These are phyloP conservation scores for Pythium myriotylum DNA, from an alignment of 352 stramenopile genomes.

Conservation along the genomic window DNA sequence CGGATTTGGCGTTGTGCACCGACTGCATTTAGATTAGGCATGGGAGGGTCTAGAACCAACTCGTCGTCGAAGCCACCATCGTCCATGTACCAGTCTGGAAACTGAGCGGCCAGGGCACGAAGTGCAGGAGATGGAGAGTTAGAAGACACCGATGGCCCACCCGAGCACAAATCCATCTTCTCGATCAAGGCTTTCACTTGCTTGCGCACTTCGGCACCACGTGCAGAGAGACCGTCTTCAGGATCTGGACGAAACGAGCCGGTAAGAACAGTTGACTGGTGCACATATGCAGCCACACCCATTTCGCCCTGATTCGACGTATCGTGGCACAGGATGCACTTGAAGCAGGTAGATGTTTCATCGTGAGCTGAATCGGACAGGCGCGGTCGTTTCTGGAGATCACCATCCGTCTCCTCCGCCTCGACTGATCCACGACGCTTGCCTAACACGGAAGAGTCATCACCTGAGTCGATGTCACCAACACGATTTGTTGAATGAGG, in stretches of 20 bases:
- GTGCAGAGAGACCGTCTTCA: constrained; percentile 53
- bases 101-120: constrained; percentile 55
- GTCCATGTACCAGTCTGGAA: constrained; percentile 78
- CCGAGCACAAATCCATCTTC: constrained; percentile 86
- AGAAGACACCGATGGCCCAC: constrained; percentile 40
- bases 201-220: constrained; percentile 56
- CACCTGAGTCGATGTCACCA: neutral
- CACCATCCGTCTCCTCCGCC: constrained; percentile 31
- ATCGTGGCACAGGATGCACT: constrained; percentile 88
- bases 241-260: constrained; percentile 73
- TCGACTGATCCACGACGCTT: constrained; percentile 57
- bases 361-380: constrained; percentile 34
- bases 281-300: constrained; percentile 82
- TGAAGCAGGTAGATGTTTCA: constrained; percentile 39
- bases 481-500: neutral
- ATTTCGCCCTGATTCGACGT: constrained; percentile 79
- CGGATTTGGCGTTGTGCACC: constrained; percentile 36
- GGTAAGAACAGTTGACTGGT: constrained; percentile 86
- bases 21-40: constrained; percentile 39
- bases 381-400: constrained; percentile 53
- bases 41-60: constrained; percentile 38
- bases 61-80: constrained; percentile 47
- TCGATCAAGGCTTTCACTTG: constrained; percentile 78
- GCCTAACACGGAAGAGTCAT: constrained; percentile 26
- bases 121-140: constrained; percentile 55